Base-by-base conservation (phyloP, 768 basidiomycete genomes). In the Dictyophora rubrovolvata region DNA sequence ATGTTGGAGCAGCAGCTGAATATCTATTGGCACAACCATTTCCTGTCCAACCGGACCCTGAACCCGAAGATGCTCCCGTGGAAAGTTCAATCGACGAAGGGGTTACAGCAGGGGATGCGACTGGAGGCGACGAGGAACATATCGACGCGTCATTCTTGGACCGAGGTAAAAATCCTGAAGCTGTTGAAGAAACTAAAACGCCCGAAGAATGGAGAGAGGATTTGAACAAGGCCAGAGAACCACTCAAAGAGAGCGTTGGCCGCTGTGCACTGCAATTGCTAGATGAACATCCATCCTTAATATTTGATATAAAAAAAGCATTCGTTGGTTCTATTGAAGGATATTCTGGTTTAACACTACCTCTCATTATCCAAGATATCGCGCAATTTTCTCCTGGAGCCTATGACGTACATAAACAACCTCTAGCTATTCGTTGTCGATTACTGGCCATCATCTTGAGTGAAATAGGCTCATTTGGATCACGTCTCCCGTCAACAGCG, bases 1-100 rank as follows among this genome's bases (percentile, higher is more conserved):
- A 96, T 66, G 77, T 96, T 65, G 84, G 78, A 48, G 83, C 87
- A 5, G 96, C 96, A 4, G 87, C 95, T 0, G 94, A 98, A 64
- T 74, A 89, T 3, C 78, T 99, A 1, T 75, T 99, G 14, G 79
- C 82, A 0, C 87, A 93, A 64, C 91, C 93, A 1, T 87, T 86
- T 66, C 82, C 86, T 2, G 76, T 89, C 47, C 81, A 83, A 33
- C 82, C 83, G 3, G 89, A 90, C 65, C 83, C 83, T 0, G 78
- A 77, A 22, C 73, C 78, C 1, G 62, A 62, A 62, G 65, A 60
- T 52, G 42, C 62, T 22, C 20, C 23, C 7, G 35, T 60, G 36
- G 59, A 22, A 22, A 48, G 28, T 8, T 9, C 57, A 20, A 23
- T 22, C 2, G 63, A 63, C 5, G 59, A 60, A 21, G 60, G 63